These are phyloP conservation scores for Allantophomopsis lycopodina DNA, from an alignment of 2,329 filamentous ascomycete species.

Conservation along the genomic window DNA sequence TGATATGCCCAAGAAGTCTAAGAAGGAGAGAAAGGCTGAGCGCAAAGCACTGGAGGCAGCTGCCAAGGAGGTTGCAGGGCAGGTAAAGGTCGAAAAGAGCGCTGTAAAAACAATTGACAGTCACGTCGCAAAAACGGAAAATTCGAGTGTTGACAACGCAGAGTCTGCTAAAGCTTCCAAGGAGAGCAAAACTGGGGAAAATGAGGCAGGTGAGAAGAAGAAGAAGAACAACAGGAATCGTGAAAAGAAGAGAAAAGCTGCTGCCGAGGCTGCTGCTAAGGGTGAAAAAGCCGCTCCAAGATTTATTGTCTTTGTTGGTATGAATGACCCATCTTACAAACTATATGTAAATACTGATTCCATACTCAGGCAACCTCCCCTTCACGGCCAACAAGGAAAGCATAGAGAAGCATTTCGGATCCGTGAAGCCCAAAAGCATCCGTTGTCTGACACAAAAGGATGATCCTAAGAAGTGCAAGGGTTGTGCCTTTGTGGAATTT, in stretches of 20 bases:
- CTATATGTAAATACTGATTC: too few relatives aligned
- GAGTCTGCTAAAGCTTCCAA: conserved; percentile 5
- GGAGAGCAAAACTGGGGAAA: too few relatives aligned
- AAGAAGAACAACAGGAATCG: conserved; percentile 22
- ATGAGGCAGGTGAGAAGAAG: conserved; percentile 14
- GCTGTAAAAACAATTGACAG: neutral
- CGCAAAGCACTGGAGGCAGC: conserved; percentile 18
- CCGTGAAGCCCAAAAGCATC: conserved; percentile 55
- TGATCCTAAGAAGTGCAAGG: conserved; percentile 50
- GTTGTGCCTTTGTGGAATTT: conserved; percentile 85
- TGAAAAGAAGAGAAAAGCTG: conserved; percentile 16
- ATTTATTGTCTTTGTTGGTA: conserved; percentile 70
- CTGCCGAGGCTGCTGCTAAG: conserved; percentile 3
- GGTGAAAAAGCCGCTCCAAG: conserved; percentile 23
- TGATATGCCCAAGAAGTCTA: conserved; percentile 17
- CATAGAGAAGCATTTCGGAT: conserved; percentile 64
- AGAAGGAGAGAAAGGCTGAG: conserved; percentile 21
- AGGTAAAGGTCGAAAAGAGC: conserved; percentile 6
- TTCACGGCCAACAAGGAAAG: conserved; percentile 62
- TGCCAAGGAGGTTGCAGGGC: neutral
- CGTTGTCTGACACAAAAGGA: conserved; percentile 60
- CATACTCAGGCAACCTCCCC: conserved; percentile 62
- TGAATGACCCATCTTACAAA: too few relatives aligned
- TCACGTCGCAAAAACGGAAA: neutral
- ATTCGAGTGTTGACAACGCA: neutral